Conservation (phyloP, 108 stramenopile genomes). For the Epithemia pelagica region DNA sequence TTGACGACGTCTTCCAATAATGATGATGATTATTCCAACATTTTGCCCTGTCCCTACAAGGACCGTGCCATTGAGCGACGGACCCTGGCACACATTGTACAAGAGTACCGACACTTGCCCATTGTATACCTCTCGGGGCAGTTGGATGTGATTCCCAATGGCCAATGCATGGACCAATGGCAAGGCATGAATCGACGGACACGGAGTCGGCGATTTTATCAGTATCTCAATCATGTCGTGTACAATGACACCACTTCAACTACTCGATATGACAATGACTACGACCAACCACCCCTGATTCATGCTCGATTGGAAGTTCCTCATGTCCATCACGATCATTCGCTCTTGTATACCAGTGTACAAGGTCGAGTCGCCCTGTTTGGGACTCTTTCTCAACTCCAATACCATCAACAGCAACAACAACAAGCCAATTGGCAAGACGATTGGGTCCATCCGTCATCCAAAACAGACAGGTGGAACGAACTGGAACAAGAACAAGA, state of each 20-base stretch:
- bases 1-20: too few species aligned
- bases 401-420: not conserved
- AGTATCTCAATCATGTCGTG: not conserved
- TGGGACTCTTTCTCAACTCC: slow-evolving; percentile 3
- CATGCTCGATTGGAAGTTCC: slow-evolving; percentile 48
- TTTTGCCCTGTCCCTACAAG: slow-evolving; percentile 50
- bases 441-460: too few species aligned
- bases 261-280: not conserved
- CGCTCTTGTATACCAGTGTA: slow-evolving; percentile 58
- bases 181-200: slow-evolving; percentile 59
- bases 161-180: slow-evolving; percentile 47
- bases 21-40: slow-evolving; percentile 34
- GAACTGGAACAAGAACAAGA: too few species aligned
- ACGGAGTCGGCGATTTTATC: slow-evolving; percentile 46
- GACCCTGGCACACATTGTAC: slow-evolving; percentile 16
- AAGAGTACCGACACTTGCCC: slow-evolving; percentile 45
- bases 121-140: slow-evolving; percentile 68
- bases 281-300: slow-evolving; percentile 5
- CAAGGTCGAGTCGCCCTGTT: slow-evolving; percentile 51
- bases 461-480: too few species aligned
- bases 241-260: not conserved
- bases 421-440: too few species aligned
- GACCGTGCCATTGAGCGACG: slow-evolving; percentile 20
- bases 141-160: slow-evolving; percentile 37
- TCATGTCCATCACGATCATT: slow-evolving; percentile 68